Evolutionary conservation across 2,329 filamentous ascomycete species (phyloP), one percentile per base, ranked within the genome.

Genomic region (Phaeosphaeriaceae sp.): DNA sequence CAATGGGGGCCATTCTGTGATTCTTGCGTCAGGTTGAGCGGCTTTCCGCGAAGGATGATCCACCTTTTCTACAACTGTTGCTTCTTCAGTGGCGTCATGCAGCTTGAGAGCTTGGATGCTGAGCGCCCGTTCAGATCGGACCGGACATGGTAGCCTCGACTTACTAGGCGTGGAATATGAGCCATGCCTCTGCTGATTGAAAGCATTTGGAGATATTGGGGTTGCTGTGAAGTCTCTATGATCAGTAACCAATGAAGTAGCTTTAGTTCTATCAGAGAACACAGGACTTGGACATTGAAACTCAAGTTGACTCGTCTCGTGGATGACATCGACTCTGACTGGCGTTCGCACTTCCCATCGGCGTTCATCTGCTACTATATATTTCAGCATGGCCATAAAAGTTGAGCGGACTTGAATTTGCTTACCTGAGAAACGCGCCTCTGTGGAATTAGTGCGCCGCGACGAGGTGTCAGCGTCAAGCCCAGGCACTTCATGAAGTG

Each of bases 401-500:
- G 3, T n/a, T 2, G 18, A 18, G 32, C 4, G 4, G 16, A 18
- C 29, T 4, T 9, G 12, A 20, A 21, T 35, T 17, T 29, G 51
- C 62, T 55, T 58, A 71, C 68, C 50, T 18, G 63, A 70, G n/a
- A 60, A 61, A 21, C 57, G 58, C 15, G 67, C 66, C 15, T 51
- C 58, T 16, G 56, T 67, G 7, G 67, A 71, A 37, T 57, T 60
- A 15, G 66, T 68, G 15, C 59, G 53, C 40, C 61, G 61, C 13
- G 68, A 70, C 13, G 67, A 68, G 9, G 56, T 40, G 42, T 70
- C 67, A 20, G 60, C 67, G 42, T 71, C 67, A 3, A 71, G 48
- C 42, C 70, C 68, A 8, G 62, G 63, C 9, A 68, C 54, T 34
- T 67, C 60, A 46, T 56, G 57, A 17, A 61, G 54, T 8, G 61